A percentile compares a stretch with the other conserved stretches of the same genome.
phyloP scores from a whole-genome alignment of 805 yeast species.

The Cyberlindnera bimundalis region DNA sequence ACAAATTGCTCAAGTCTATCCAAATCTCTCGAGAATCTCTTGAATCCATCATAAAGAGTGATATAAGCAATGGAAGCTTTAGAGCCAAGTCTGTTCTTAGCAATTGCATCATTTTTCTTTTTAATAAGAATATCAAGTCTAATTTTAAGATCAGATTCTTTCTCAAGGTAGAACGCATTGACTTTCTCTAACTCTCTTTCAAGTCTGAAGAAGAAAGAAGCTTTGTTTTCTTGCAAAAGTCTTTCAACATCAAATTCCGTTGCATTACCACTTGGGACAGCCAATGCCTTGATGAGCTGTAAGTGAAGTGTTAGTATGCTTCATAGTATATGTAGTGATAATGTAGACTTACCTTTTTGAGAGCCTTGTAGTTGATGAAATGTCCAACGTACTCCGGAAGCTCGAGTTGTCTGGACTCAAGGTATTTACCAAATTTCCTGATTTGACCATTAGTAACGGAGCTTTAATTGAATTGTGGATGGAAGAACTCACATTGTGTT shows the following conservation, averaged over 20 bases:
- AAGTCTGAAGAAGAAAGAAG: conserved; percentile 79
- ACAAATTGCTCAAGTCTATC: conserved; percentile 89
- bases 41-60: conserved; percentile 83
- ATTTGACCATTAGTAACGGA: background rate
- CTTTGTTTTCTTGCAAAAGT: conserved; percentile 81
- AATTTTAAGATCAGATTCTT: conserved; percentile 81
- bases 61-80: conserved; percentile 75
- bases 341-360: conserved; percentile 61
- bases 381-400: conserved; percentile 92
- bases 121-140: conserved; percentile 72
- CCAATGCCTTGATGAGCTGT: conserved; percentile 72
- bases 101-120: conserved; percentile 54
- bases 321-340: background rate
- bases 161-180: conserved; percentile 85
- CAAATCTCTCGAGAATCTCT: conserved; percentile 83
- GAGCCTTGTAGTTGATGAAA: conserved; percentile 91
- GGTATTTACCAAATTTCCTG: conserved; percentile 91
- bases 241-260: conserved; percentile 37
- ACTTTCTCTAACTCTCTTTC: conserved; percentile 96
- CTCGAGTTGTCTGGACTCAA: conserved; percentile 92
- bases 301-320: conserved; percentile 3
- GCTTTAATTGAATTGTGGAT: background rate
- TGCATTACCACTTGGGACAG: conserved; percentile 36
- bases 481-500: conserved; percentile 3
- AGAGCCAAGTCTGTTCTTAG: conserved; percentile 44